Base-by-base conservation (phyloP, 2,329 filamentous ascomycete species). In the Diaporthe ilicicola region DNA sequence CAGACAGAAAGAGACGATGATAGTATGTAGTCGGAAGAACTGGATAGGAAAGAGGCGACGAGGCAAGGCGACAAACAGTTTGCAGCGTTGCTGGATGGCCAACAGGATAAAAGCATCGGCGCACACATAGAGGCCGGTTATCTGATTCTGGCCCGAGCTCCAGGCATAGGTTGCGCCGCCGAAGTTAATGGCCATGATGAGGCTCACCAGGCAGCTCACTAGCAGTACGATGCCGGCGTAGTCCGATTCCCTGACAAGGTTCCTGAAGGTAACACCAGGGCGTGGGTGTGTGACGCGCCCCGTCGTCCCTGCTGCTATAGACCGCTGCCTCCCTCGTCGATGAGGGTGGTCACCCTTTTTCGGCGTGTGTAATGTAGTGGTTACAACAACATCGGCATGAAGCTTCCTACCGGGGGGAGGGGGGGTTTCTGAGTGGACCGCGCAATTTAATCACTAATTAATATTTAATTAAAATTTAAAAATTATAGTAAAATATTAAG, bases 61-160 rank as follows among this genome's bases (percentile, higher is more conserved):
- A 15, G 24, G 37, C 22, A 37, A 19, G 27, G 50, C 42, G 19
- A 51, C 53, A 15, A 67, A 55, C 10, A 67, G 24, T 17, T 37
- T 42, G 12, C 24, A 6, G n/a, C 46, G 9, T 22, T 67, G 65
- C 65, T 67, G 65, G 15, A 67, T 32, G 24, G n/a, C 48, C 19
- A 70, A 65, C 12, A 42, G 17, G 22, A 22, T 51, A 15, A 73
- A 42, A 10, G 59, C 53, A 22, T 53, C 74, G 2, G 69, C 51
- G 29, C 74, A 51, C 7, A 76, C 70, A 7, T 74, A 67, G 19
- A 72, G 56, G 9, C 71, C 74, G 13, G 75, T 70, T 44, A 74
- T 68, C 27, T 71, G 71, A n/a, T n/a, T n/a, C n/a, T n/a, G n/a
- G 22, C 69, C 73, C 32, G 66, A 70, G 22, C 39, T 59, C 72